These are phyloP conservation scores for Porcisia hertigi DNA, from an alignment of 208 protist genomes.

Conservation along the genomic window DNA sequence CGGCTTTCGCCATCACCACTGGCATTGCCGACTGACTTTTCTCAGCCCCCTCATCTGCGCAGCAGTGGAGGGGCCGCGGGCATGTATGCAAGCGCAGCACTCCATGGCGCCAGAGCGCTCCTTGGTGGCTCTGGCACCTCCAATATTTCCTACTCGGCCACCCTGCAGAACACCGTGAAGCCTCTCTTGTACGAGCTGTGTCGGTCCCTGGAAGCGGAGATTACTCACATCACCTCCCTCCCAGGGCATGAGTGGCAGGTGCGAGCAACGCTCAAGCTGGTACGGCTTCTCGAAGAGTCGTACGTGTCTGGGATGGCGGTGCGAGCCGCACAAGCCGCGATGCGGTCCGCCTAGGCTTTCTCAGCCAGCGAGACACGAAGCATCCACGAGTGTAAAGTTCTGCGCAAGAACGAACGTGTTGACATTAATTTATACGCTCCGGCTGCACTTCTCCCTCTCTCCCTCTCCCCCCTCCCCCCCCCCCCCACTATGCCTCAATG, in stretches of 20 bases:
- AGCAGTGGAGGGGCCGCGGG: not conserved
- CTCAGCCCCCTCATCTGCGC: not conserved
- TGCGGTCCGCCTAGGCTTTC: not conserved
- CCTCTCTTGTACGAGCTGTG: constrained; percentile 30
- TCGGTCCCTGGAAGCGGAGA: constrained; percentile 9
- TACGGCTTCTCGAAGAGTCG: constrained; percentile 28
- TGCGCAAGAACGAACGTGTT: not conserved
- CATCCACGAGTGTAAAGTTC: not conserved
- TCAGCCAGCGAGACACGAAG: not conserved
- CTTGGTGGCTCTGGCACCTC: not conserved
- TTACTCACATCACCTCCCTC: constrained; percentile 4
- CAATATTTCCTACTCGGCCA: constrained; percentile 10
- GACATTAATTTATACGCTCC: not conserved
- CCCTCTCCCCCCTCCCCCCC: not conserved
- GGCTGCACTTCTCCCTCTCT: not conserved
- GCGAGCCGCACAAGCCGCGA: constrained; percentile 10
- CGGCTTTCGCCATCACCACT: not conserved
- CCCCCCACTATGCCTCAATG: too few species aligned
- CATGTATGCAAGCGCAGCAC: not conserved
- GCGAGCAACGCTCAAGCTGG: constrained; percentile 13
- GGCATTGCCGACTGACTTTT: not conserved
- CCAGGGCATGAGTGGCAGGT: constrained; percentile 6
- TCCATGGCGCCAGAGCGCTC: not conserved
- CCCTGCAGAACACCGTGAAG: constrained; percentile 24
- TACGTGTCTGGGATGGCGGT: constrained; percentile 19